A percentile compares a stretch with the other conserved stretches of the same genome.
phyloP scores from a whole-genome alignment of 192 early-diverging fungal species.

The Entrophospora sp. region DNA sequence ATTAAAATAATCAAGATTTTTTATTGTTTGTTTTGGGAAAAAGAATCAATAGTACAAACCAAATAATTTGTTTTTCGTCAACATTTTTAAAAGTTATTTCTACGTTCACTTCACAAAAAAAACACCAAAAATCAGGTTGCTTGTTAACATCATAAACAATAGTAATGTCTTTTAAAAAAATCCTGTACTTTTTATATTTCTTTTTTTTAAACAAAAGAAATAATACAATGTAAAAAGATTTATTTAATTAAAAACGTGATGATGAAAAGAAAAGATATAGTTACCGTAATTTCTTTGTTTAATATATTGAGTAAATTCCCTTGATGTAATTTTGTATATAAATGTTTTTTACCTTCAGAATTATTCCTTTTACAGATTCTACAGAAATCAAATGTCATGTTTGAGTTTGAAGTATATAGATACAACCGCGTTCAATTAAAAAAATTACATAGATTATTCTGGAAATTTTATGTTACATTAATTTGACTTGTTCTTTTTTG shows the following conservation, averaged over 20 bases:
- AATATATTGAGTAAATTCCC: neutral
- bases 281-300: neutral
- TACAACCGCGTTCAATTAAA: too few relatives aligned
- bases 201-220: neutral
- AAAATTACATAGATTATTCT: too few relatives aligned
- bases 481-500: too few relatives aligned
- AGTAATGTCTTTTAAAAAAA: neutral
- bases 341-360: neutral
- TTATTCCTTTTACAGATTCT: neutral
- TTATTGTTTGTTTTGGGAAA: neutral
- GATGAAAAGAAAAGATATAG: neutral
- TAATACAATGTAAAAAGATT: too few relatives aligned
- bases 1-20: neutral
- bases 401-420: too few relatives aligned
- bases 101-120: neutral
- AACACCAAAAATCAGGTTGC: neutral
- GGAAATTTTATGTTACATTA: too few relatives aligned
- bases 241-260: neutral
- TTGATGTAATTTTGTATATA: neutral
- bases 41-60: neutral
- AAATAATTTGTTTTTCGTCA: neutral
- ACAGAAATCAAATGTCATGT: too few relatives aligned
- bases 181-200: neutral
- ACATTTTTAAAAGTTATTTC: neutral
- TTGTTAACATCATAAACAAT: neutral